Evolutionary conservation across 345 rosid species (phyloP).

Genomic region (Ceriops zippeliana): DNA sequence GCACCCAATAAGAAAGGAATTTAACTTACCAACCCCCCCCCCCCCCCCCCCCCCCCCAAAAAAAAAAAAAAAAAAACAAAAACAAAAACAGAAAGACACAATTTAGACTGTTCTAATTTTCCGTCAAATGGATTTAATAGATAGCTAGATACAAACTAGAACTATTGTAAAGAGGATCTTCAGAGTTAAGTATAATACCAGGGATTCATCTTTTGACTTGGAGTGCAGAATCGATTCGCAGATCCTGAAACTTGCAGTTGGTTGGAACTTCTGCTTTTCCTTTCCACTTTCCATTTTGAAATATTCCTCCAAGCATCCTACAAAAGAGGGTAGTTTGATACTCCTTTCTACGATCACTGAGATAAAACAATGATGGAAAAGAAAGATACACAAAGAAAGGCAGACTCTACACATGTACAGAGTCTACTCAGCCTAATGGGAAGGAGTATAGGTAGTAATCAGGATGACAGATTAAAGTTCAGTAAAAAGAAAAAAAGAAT

Average conservation of each 20-base stretch:
- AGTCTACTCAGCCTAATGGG: too few species aligned
- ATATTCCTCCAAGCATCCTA: conserved; percentile 47
- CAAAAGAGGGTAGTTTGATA: neutral
- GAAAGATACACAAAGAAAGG: neutral
- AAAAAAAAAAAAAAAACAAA: too few species aligned
- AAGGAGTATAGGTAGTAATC: neutral
- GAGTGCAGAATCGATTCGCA: conserved; percentile 53
- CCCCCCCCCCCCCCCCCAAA: too few species aligned
- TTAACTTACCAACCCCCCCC: too few species aligned
- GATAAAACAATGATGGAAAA: neutral
- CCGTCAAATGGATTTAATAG: too few species aligned
- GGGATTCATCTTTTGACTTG: conserved; percentile 58
- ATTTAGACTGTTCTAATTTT: too few species aligned
- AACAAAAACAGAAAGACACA: too few species aligned
- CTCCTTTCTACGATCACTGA: neutral
- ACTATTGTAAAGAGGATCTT: neutral
- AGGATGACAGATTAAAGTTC: neutral
- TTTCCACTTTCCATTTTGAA: conserved; percentile 24
- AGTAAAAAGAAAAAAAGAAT: neutral
- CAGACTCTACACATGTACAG: neutral
- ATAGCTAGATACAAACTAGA: too few species aligned
- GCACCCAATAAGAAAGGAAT: too few species aligned
- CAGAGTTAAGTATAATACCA: conserved; percentile 35
- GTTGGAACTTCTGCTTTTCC: conserved; percentile 20
- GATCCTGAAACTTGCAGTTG: conserved; percentile 15